A percentile compares a stretch with the other conserved stretches of the same genome.
Evolutionary conservation across 257 asterid genomes (phyloP).

Genomic region (Plantago major): DNA sequence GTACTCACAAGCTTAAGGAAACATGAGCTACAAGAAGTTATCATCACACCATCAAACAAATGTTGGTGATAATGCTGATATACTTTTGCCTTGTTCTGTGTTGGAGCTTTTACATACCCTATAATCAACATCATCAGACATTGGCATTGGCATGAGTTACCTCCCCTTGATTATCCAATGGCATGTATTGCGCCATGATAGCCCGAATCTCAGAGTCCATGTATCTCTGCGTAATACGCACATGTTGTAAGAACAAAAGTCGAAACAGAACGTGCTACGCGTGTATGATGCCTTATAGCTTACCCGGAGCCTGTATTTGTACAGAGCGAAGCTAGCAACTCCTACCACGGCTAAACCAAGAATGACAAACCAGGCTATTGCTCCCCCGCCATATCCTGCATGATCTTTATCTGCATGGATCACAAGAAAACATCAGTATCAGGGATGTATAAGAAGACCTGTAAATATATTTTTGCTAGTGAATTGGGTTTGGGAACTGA

Average conservation of each 20-base stretch:
- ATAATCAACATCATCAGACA: neutral
- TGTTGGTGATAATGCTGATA: no score
- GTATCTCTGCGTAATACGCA: conserved; percentile 50
- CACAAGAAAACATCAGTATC: neutral
- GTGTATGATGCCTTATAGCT: neutral
- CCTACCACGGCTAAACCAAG: conserved; percentile 53
- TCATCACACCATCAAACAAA: no score
- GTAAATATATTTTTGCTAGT: no score
- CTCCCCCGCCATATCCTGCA: conserved; percentile 34
- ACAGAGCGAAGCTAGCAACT: conserved; percentile 63
- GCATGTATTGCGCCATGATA: conserved; percentile 97
- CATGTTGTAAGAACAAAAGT: neutral
- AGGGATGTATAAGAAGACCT: no score
- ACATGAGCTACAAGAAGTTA: no score
- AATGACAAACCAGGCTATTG: conserved; percentile 41
- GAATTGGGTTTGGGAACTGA: no score
- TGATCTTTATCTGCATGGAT: conserved; percentile 33
- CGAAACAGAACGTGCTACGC: no score
- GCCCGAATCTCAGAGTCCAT: conserved; percentile 98
- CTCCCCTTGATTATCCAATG: conserved; percentile 85
- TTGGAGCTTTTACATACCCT: no score
- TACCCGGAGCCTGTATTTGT: conserved; percentile 90
- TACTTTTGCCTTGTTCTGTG: no score
- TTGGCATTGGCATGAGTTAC: conserved; percentile 14
- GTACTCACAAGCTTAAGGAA: no score